Conservation (phyloP, 345 rosid genomes). For the Gossypium turneri region DNA sequence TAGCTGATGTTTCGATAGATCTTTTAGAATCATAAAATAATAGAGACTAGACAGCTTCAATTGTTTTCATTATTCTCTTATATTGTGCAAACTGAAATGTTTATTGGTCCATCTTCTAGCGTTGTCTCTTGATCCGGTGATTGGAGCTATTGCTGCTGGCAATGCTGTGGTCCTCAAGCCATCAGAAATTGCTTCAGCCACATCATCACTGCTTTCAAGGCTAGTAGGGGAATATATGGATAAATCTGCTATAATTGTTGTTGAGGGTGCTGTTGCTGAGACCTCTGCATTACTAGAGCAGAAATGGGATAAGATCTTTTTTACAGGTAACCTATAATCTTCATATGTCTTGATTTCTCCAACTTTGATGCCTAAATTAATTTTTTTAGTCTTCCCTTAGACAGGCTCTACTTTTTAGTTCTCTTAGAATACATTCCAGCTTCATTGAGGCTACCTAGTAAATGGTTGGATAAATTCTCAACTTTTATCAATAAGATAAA, state of each 20-base stretch:
- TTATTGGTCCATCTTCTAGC: conserved; percentile 29
- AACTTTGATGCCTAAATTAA: background rate
- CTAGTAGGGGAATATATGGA: conserved; percentile 66
- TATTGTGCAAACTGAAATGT: background rate
- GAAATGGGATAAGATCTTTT: conserved; percentile 94
- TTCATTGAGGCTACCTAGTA: background rate
- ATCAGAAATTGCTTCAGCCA: conserved; percentile 81
- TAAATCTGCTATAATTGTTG: conserved; percentile 56
- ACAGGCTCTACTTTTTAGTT: background rate
- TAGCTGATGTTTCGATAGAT: background rate
- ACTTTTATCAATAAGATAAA: background rate
- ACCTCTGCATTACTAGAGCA: conserved; percentile 76
- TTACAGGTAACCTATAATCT: conserved; percentile 58
- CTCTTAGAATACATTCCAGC: background rate
- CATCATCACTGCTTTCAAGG: conserved; percentile 64
- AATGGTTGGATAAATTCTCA: background rate
- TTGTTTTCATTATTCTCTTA: background rate
- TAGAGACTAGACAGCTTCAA: background rate
- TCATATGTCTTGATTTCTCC: background rate
- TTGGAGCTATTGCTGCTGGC: conserved; percentile 97
- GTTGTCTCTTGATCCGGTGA: conserved; percentile 71
- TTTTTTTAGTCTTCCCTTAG: background rate
- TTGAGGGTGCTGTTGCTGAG: conserved; percentile 79
- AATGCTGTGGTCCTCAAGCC: conserved; percentile 86
- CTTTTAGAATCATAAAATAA: background rate